phyloP scores from a whole-genome alignment of 805 yeast species.

The Candida boleticola region DNA sequence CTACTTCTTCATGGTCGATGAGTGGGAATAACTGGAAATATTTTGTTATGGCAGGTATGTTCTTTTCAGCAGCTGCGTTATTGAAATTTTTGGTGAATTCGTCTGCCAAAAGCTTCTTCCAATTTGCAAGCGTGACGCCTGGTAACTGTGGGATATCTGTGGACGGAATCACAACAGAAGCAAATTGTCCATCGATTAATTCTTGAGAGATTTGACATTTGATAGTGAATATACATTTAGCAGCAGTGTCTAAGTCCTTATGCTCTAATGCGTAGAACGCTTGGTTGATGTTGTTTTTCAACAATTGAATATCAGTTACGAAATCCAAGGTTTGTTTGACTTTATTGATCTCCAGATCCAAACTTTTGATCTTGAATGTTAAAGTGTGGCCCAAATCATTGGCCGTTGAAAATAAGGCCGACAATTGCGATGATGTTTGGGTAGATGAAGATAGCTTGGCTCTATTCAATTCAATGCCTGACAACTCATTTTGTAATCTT shows the following conservation, averaged over 20 bases:
- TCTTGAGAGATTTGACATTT: constrained; percentile 48
- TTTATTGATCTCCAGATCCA: constrained; percentile 68
- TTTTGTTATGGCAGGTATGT: constrained; percentile 69
- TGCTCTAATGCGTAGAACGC: constrained; percentile 68
- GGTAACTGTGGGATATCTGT: constrained; percentile 85
- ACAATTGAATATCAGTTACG: constrained; percentile 61
- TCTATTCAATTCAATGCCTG: constrained; percentile 56
- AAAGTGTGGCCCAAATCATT: constrained; percentile 64
- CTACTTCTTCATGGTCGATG: constrained; percentile 67
- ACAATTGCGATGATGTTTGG: constrained; percentile 53
- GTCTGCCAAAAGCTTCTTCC: constrained; percentile 57
- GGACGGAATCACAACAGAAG: constrained; percentile 80
- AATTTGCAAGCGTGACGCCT: constrained; percentile 47
- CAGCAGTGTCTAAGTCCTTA: constrained; percentile 75
- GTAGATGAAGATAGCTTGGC: constrained; percentile 65
- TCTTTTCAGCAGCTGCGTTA: constrained; percentile 62
- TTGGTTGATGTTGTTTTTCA: constrained; percentile 63
- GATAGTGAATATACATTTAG: constrained; percentile 53
- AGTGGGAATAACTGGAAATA: constrained; percentile 87
- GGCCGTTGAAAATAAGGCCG: constrained; percentile 55
- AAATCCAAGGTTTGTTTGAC: constrained; percentile 61
- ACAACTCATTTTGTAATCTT: constrained; percentile 35
- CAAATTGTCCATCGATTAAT: constrained; percentile 62
- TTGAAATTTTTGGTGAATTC: constrained; percentile 64
- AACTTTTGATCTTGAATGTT: constrained; percentile 63